Base-by-base conservation (phyloP, 2,329 filamentous ascomycete species). In the Talaromyces piceae region DNA sequence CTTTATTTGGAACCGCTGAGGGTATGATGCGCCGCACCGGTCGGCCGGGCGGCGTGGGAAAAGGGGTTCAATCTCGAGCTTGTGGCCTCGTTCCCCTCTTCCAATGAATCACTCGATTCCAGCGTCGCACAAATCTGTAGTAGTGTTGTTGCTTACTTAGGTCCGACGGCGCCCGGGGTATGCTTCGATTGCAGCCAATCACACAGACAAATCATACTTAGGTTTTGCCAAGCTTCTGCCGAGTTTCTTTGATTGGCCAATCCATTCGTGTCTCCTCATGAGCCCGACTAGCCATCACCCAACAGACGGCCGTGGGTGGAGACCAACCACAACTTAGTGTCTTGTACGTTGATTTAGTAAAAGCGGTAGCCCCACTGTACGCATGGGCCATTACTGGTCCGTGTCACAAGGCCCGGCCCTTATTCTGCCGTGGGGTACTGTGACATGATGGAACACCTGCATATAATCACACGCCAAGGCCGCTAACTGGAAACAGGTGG, bases 321-420 rank as follows among this genome's bases (percentile, higher is more conserved):
- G 43, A 20, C 25, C 2, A 20, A 18, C n/a, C 16, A 13, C 27
- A 2, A n/a, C 30, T 23, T 23, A 26, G 28, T 3, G 23, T n/a
- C n/a, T n/a, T n/a, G n/a, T n/a, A n/a, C n/a, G n/a, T n/a, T n/a
- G 8, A 18, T 11, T 39, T 33, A 50, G 41, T 28, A 5, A n/a
- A 5, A 45, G 41, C 49, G 49, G 47, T 22, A 46, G 43, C n/a
- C 49, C 49, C 49, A 50, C 49, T 22, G 3, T 12, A 25, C 41
- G 39, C 16, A n/a, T 26, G 47, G 33, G 37, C 16, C 28, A 37
- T 27, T n/a, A 25, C 22, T 48, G 23, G 22, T 27, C 28, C 31
- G 41, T 33, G 45, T 50, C 49, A 50, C 49, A 51, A 47, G 49
- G 49, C 16, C 49, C 49, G 49, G 44, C 44, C 49, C 49, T 41